These are phyloP conservation scores for Aspergillus hiratsukae DNA, from an alignment of 2,329 filamentous ascomycete species.

Conservation along the genomic window DNA sequence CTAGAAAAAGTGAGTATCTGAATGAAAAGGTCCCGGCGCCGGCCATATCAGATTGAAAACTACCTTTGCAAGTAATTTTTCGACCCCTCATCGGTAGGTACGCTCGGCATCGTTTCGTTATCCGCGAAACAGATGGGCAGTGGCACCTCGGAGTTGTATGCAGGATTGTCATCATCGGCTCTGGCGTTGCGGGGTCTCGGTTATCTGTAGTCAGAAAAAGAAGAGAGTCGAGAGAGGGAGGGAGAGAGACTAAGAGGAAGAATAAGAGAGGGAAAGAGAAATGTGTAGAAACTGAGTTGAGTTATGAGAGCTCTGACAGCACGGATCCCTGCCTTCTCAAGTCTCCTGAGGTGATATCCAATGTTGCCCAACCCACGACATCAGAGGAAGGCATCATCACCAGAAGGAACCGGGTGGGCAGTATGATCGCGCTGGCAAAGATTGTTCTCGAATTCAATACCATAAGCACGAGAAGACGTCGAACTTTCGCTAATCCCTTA, in stretches of 20 bases:
- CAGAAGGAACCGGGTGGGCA: not conserved
- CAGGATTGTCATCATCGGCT: conserved; percentile 27
- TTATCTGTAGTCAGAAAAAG: not conserved
- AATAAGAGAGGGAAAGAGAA: not conserved
- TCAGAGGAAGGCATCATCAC: not conserved
- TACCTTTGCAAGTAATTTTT: conserved; percentile 26
- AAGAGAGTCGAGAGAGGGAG: not conserved
- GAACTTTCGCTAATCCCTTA: conserved; percentile 30
- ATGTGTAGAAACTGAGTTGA: not conserved
- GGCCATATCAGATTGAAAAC: conserved; percentile 42
- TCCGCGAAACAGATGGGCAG: conserved; percentile 28
- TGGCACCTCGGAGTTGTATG: conserved; percentile 25
- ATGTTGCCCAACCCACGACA: not conserved
- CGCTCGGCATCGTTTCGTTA: conserved; percentile 32
- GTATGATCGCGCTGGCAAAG: not conserved
- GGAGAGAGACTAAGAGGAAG: not conserved
- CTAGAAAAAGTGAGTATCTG: not conserved
- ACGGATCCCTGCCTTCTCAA: not conserved
- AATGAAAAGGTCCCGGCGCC: conserved; percentile 1
- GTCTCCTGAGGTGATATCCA: not conserved
- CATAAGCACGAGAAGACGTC: not conserved
- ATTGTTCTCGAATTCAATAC: not conserved
- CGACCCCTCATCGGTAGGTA: conserved; percentile 36
- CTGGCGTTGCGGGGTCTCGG: not conserved
- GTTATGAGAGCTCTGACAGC: not conserved